Conservation (phyloP, 2,329 filamentous ascomycete genomes). For the Phaeophleospora eucalypticola region DNA sequence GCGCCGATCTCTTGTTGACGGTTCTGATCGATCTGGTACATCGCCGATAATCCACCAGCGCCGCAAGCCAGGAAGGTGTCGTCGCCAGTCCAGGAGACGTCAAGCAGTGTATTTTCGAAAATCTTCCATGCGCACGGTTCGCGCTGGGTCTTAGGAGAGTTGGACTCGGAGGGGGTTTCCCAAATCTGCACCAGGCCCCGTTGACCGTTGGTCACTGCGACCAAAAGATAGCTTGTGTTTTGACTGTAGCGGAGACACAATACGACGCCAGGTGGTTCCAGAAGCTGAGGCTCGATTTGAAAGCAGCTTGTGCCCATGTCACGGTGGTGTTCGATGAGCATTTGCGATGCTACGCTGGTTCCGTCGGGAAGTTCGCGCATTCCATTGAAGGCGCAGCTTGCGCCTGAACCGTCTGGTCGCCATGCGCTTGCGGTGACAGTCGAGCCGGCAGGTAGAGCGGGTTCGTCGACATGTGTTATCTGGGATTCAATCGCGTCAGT, state of each 20-base stretch:
- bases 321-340: constrained; percentile 25
- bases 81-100: constrained; percentile 43
- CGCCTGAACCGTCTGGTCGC: constrained; percentile 32
- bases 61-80: constrained; percentile 44
- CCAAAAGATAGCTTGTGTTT: constrained; percentile 29
- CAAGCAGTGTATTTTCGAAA: constrained; percentile 40
- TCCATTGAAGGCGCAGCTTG: constrained; percentile 28
- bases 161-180: constrained; percentile 12
- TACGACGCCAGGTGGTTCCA: constrained; percentile 28
- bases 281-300: constrained; percentile 19
- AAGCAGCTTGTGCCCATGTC: constrained; percentile 20
- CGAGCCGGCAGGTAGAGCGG: constrained; percentile 23
- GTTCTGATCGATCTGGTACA: constrained; percentile 19
- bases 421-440: constrained; percentile 33
- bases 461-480: constrained; percentile 26
- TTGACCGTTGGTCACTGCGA: constrained; percentile 27
- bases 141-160: constrained; percentile 14
- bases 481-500: not conserved
- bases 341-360: constrained; percentile 16
- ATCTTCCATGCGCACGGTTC: constrained; percentile 39
- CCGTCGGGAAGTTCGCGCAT: constrained; percentile 20
- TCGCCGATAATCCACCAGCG: constrained; percentile 27
- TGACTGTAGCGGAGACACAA: constrained; percentile 30
- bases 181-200: constrained; percentile 32
- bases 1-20: constrained; percentile 8